These are phyloP conservation scores for Hypoxylon sp. DNA, from an alignment of 2,329 filamentous ascomycete genomes.

Conservation along the genomic window DNA sequence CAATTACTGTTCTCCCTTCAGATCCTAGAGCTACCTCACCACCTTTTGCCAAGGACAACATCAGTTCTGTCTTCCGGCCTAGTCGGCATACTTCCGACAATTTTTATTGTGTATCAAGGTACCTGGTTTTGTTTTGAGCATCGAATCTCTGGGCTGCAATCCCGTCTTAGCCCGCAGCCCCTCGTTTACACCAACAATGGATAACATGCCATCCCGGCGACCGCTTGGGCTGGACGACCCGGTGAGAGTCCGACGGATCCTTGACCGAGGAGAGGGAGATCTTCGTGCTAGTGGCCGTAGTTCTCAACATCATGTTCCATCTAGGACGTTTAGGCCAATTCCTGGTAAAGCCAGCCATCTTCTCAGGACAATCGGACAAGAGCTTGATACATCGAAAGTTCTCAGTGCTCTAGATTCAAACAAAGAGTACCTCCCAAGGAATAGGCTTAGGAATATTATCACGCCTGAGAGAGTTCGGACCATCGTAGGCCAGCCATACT, in stretches of 20 bases:
- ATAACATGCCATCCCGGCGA: neutral
- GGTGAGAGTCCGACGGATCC: constrained; percentile 22
- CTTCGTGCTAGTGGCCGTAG: neutral
- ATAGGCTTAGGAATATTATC: constrained; percentile 20
- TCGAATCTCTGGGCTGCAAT: neutral
- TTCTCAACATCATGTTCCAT: constrained; percentile 1
- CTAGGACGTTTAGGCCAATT: neutral
- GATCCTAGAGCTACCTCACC: neutral
- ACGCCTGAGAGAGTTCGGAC: constrained; percentile 25
- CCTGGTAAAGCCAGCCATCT: neutral
- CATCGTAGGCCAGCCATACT: constrained; percentile 11
- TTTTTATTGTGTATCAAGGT: neutral
- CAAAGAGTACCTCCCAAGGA: constrained; percentile 24
- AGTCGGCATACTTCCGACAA: neutral
- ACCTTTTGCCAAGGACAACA: neutral
- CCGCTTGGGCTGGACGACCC: constrained; percentile 14
- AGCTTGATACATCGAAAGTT: constrained; percentile 21
- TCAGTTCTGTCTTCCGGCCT: neutral
- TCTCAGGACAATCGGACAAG: neutral
- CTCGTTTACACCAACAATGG: neutral
- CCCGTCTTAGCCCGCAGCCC: neutral
- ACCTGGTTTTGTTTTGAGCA: neutral
- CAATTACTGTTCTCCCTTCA: neutral
- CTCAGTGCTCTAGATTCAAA: constrained; percentile 12
- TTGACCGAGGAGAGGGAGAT: constrained; percentile 17